Base-by-base conservation (phyloP, 495 filamentous ascomycete species). In the Amorphotheca resinae region DNA sequence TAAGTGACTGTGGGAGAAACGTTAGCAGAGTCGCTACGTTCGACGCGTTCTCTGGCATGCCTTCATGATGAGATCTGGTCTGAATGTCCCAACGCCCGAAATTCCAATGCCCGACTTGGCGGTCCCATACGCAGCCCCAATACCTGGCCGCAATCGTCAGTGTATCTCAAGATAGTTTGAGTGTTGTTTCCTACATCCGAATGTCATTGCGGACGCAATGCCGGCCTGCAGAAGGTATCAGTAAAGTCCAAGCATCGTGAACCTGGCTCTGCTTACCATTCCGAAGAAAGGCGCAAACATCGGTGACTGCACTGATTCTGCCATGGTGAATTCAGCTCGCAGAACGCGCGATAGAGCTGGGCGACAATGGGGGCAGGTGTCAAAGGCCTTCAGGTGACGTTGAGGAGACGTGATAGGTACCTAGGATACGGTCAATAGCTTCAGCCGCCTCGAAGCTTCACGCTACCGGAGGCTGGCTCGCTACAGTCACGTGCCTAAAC, bases 51-150 rank as follows among this genome's bases (percentile, higher is more conserved):
- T 33, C 40, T 2, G 36, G 34, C 61, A 40, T 69, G 77, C 87
- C 80, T 95, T 99, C 91, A 99, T 99, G 61, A 96, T 96, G 52
- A 99, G 69, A 53, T 95, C 87, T 45, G 91, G 77, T 51, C 93
- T 70, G 58, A 89, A 96, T 9, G 82, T 89, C 38, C 87, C 91
- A 23, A 95, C 82, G 50, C 93, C 93, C 39, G 88, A 74, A 51
- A 99, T 99, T 50, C 89, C 91, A 54, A 95, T 95, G 41, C 91
- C 91, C 12, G 91, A 84, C 65, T 96, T 95, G 1, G 91, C 87
- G 32, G 91, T 99, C 51, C 91, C 91, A 65, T 95, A 99, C 51
- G 91, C 91, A 46, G 91, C 91, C 55, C 91, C 91, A 56, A 83
- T 71, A 60, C 80, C 87, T 95, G 51, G 42, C 48, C 33, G 26